Percentiles rank a stretch among this genome's conserved stretches.
These are phyloP conservation scores for Haplosporangium sp. DNA, from an alignment of 371 early-diverging fungal species.

Conservation along the genomic window DNA sequence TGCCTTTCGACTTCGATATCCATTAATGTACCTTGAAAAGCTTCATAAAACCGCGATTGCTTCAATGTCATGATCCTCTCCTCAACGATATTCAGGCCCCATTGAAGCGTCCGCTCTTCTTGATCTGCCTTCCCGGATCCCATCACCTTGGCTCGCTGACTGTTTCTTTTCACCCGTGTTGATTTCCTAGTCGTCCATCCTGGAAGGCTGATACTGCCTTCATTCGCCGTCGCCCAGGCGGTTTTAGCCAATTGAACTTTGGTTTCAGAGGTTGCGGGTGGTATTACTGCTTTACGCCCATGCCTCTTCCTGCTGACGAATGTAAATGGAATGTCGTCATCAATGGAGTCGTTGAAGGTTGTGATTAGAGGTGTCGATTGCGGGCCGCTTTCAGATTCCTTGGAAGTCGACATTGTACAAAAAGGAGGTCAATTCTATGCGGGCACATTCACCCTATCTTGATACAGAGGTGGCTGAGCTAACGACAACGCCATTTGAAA, in stretches of 20 bases:
- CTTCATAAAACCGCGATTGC: conserved; percentile 39
- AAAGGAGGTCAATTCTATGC: not conserved
- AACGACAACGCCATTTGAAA: not conserved
- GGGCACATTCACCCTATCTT: not conserved
- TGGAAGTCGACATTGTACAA: conserved; percentile 9
- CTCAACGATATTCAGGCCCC: conserved; percentile 31
- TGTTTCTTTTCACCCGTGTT: conserved; percentile 37
- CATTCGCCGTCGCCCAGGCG: no score
- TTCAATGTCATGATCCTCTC: conserved; percentile 26
- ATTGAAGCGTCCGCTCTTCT: conserved; percentile 23
- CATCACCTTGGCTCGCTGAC: conserved; percentile 43
- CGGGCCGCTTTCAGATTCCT: conserved; percentile 3
- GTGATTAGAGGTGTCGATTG: not conserved
- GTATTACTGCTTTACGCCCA: not conserved
- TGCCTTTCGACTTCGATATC: no score
- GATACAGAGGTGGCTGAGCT: not conserved
- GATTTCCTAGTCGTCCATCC: conserved; percentile 33
- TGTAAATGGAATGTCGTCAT: conserved; percentile 30
- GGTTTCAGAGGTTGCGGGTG: no score
- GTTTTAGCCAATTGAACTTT: no score
- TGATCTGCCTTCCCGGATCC: conserved; percentile 7
- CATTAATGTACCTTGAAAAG: conserved; percentile 32
- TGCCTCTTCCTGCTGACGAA: conserved; percentile 37
- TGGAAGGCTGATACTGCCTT: conserved; percentile 14
- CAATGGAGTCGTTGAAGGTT: not conserved